phyloP scores from a whole-genome alignment of 2,329 filamentous ascomycete genomes.

The Bipolaris victoriae region DNA sequence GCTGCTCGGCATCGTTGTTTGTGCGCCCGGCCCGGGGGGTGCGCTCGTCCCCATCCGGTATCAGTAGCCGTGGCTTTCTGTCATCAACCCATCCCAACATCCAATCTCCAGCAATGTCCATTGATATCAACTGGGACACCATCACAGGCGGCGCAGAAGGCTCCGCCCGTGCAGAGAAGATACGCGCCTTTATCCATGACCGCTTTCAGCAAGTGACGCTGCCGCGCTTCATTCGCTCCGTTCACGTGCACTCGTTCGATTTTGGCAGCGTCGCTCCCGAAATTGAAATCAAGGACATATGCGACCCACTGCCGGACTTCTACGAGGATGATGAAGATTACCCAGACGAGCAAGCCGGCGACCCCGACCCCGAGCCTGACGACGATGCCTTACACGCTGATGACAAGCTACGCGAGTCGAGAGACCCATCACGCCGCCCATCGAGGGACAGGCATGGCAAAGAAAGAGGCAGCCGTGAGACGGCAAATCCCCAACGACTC shows the following conservation, averaged over 20 bases:
- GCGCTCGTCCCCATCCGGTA: conserved; percentile 29
- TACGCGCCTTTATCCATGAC: conserved; percentile 92
- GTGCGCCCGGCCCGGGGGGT: conserved; percentile 26
- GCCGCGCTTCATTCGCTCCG: conserved; percentile 94
- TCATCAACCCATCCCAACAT: conserved; percentile 34
- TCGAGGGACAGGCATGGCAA: conserved; percentile 39
- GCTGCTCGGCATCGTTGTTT: conserved; percentile 22
- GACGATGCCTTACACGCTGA: conserved; percentile 41
- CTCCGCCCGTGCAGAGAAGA: conserved; percentile 78
- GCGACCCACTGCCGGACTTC: conserved; percentile 93
- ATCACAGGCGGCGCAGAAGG: conserved; percentile 90
- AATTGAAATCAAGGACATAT: conserved; percentile 94
- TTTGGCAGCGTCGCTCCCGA: conserved; percentile 84
- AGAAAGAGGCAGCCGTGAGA: conserved; percentile 27
- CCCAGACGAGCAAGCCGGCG: conserved; percentile 61
- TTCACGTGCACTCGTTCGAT: conserved; percentile 91
- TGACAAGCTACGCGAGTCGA: conserved; percentile 31
- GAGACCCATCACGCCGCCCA: conserved; percentile 40
- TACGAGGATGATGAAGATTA: conserved; percentile 82
- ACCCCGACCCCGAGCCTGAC: conserved; percentile 42
- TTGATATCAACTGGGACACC: conserved; percentile 95
- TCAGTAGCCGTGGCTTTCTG: conserved; percentile 22
- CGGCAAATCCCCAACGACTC: conserved; percentile 23
- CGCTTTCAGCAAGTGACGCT: conserved; percentile 92
- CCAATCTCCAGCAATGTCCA: conserved; percentile 72